phyloP scores from a whole-genome alignment of 1,284 basidiomycete species.

The Porogramme epimiltina region DNA sequence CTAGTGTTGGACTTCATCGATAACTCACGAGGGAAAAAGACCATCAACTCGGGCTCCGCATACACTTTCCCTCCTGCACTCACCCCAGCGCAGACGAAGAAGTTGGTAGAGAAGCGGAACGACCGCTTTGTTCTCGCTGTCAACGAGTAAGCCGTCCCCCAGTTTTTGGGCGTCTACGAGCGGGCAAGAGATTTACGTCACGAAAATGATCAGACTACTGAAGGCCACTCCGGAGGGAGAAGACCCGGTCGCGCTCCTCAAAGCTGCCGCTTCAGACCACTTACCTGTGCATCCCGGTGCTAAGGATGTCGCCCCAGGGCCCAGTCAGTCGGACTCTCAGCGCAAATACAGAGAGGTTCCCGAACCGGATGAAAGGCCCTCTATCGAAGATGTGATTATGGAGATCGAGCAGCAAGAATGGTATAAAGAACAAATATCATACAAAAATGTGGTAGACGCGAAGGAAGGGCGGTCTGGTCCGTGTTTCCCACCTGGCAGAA shows the following conservation, averaged over 20 bases:
- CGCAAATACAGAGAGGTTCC: constrained; percentile 38
- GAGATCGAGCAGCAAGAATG: constrained; percentile 60
- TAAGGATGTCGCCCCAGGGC: constrained; percentile 4
- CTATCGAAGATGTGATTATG: constrained; percentile 58
- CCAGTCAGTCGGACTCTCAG: constrained; percentile 20
- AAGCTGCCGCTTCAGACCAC: constrained; percentile 67
- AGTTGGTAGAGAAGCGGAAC: constrained; percentile 76
- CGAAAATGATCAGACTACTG: constrained; percentile 67
- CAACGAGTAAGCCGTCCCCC: constrained; percentile 68
- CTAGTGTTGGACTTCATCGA: constrained; percentile 77
- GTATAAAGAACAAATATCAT: constrained; percentile 71
- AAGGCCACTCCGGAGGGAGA: constrained; percentile 52
- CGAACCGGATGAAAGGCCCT: constrained; percentile 52
- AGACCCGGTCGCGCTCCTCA: constrained; percentile 65
- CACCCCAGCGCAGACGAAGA: constrained; percentile 62
- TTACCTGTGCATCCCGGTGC: constrained; percentile 66
- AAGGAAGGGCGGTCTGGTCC: constrained; percentile 55
- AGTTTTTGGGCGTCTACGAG: too few species aligned
- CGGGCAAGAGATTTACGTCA: too few species aligned
- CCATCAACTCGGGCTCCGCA: constrained; percentile 31
- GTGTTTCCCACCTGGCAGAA: constrained; percentile 5
- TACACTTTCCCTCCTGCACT: constrained; percentile 50
- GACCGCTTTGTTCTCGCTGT: constrained; percentile 68
- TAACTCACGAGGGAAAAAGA: constrained; percentile 46
- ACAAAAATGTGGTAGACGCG: constrained; percentile 54